Evolutionary conservation across 768 basidiomycete genomes (phyloP).

Genomic region (Sistotremastrum suecicum): DNA sequence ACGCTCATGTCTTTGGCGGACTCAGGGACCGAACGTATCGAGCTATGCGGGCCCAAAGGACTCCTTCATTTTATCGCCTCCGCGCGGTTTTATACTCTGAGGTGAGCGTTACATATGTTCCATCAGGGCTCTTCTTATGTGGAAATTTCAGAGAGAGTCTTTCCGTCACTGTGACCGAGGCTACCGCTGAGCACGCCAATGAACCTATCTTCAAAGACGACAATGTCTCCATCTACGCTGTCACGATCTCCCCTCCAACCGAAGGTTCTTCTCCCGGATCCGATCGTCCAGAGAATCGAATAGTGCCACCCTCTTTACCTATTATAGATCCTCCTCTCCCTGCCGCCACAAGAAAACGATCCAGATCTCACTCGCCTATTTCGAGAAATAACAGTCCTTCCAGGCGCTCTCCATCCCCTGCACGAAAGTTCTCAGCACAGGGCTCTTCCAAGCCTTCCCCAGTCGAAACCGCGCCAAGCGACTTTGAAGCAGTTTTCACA

Average conservation of each 20-base stretch:
- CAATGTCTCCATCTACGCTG: slow-evolving; percentile 49
- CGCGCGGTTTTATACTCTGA: slow-evolving; percentile 49
- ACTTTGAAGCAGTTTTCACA: slow-evolving; percentile 11
- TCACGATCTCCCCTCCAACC: slow-evolving; percentile 26
- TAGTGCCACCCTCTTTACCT: slow-evolving; percentile 4
- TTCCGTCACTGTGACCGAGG: slow-evolving; percentile 30
- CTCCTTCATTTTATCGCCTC: slow-evolving; percentile 56
- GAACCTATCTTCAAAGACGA: slow-evolving; percentile 44
- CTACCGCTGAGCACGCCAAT: slow-evolving; percentile 19
- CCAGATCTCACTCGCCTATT: not conserved
- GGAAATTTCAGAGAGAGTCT: slow-evolving; percentile 32
- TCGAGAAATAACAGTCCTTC: not conserved
- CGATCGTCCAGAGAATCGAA: not conserved
- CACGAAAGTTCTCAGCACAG: slow-evolving; percentile 9
- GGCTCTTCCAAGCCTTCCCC: not conserved
- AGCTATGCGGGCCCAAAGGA: slow-evolving; percentile 61
- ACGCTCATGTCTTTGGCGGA: slow-evolving; percentile 74
- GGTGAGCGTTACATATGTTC: slow-evolving; percentile 28
- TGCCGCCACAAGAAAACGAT: slow-evolving; percentile 3
- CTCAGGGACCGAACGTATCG: slow-evolving; percentile 38
- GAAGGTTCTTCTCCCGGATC: not conserved
- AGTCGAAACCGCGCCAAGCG: slow-evolving; percentile 14
- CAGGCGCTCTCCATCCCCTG: slow-evolving; percentile 9
- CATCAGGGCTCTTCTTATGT: not conserved
- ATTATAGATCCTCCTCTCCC: slow-evolving; percentile 15